A percentile compares a stretch with the other conserved stretches of the same genome.
Conservation (phyloP, 805 yeast genomes). For the Spathaspora girioi region DNA sequence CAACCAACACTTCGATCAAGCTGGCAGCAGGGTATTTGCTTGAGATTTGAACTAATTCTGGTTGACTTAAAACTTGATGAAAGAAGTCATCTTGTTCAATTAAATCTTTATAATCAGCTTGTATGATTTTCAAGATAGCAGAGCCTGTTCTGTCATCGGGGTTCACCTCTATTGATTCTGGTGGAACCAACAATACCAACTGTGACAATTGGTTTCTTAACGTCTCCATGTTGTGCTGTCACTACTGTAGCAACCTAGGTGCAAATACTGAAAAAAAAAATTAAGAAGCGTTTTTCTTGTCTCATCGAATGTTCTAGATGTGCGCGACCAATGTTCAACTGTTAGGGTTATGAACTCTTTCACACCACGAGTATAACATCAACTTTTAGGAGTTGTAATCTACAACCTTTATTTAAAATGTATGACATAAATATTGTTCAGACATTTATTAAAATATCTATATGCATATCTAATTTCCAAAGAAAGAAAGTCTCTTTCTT, state of each 20-base stretch:
- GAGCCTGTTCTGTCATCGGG: constrained; percentile 8
- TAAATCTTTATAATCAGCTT: neutral
- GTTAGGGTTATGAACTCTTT: no score
- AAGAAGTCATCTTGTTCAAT: neutral
- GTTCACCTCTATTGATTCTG: constrained; percentile 11
- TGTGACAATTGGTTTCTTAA: constrained; percentile 15
- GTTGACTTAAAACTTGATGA: constrained; percentile 12
- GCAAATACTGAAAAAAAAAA: neutral
- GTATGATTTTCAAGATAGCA: neutral
- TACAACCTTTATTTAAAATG: no score
- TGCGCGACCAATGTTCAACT: no score
- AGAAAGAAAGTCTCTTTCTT: constrained; percentile 10
- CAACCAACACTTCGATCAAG: constrained; percentile 4
- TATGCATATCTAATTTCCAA: constrained; percentile 5
- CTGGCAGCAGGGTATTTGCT: constrained; percentile 17
- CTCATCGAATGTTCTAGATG: neutral
- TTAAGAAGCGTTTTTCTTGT: neutral
- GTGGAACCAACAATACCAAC: constrained; percentile 16
- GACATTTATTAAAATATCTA: constrained; percentile 1
- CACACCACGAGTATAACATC: no score
- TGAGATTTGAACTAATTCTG: constrained; percentile 5
- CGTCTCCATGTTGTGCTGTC: neutral
- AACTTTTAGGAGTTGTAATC: no score
- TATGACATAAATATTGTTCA: no score
- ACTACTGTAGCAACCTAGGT: neutral